Conservation (phyloP, 192 early-diverging fungal genomes). For the Backusella parvicylindrica region DNA sequence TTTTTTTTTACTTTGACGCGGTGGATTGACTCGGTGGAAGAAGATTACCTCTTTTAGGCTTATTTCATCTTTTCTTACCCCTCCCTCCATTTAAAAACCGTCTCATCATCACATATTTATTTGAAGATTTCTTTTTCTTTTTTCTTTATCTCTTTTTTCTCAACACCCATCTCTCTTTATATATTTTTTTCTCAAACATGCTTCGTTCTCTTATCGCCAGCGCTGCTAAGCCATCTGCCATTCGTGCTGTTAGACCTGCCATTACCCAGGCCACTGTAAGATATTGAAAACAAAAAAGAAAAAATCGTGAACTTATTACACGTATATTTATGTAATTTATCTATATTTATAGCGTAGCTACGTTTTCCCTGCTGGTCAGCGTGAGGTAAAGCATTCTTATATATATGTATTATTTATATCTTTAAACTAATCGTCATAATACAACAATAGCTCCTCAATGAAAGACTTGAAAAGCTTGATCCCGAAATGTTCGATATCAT, state of each 20-base stretch:
- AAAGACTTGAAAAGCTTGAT: slow-evolving; percentile 70
- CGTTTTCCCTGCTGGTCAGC: slow-evolving; percentile 51
- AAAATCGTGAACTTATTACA: not conserved
- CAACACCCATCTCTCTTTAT: slow-evolving; percentile 12
- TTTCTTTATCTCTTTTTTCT: slow-evolving; percentile 18
- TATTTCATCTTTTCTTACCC: slow-evolving; percentile 11
- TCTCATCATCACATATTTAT: not conserved
- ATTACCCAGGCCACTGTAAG: slow-evolving; percentile 18
- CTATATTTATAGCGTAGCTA: slow-evolving; percentile 36
- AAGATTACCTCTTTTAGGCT: slow-evolving; percentile 7
- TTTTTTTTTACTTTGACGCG: slow-evolving; percentile 25
- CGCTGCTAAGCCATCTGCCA: slow-evolving; percentile 5
- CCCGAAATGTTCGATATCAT: slow-evolving; percentile 93
- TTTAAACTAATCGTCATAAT: not conserved
- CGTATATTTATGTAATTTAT: not conserved
- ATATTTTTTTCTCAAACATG: slow-evolving; percentile 28
- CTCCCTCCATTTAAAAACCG: not conserved
- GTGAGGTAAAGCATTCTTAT: slow-evolving; percentile 34
- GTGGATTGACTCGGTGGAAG: slow-evolving; percentile 31
- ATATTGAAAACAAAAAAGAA: not conserved
- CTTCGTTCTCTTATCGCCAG: slow-evolving; percentile 36
- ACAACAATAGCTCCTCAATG: slow-evolving; percentile 64
- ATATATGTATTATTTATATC: not conserved
- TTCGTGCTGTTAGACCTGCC: slow-evolving; percentile 15
- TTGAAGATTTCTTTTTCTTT: slow-evolving; percentile 16